Conservation (phyloP, 441 rosid genomes). For the Rhodomyrtus psidioides region DNA sequence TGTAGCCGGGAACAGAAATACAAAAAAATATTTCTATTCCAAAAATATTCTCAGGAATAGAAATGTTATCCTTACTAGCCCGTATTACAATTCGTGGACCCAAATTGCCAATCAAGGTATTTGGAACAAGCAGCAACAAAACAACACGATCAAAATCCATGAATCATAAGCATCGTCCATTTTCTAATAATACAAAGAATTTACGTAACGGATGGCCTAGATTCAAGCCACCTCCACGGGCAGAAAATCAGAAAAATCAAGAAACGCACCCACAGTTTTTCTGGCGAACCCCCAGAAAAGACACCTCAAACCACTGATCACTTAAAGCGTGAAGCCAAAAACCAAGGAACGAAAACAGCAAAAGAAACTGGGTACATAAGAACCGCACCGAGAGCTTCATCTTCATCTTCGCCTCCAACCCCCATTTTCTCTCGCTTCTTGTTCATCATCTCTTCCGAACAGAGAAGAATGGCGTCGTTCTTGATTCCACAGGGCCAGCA, state of each 20-base stretch:
- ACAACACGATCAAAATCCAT: neutral
- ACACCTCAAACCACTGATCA: neutral
- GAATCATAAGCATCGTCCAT: neutral
- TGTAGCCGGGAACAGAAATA: no score
- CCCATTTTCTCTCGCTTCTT: neutral
- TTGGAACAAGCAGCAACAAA: no score
- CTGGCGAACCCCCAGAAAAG: neutral
- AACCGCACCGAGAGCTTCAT: neutral
- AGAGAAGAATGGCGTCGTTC: constrained; percentile 28
- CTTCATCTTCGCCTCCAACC: neutral
- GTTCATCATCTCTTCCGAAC: neutral
- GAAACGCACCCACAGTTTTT: neutral
- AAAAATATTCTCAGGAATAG: no score
- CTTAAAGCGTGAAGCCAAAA: neutral
- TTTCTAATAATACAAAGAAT: neutral
- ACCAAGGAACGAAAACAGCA: neutral
- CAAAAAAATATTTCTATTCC: no score
- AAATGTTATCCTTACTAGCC: no score
- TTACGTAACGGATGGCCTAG: neutral
- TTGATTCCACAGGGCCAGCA: constrained; percentile 18
- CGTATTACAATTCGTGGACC: neutral
- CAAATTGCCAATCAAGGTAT: neutral
- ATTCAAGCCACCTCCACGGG: neutral
- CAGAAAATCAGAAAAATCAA: neutral
- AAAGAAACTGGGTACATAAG: neutral